phyloP scores from a whole-genome alignment of 805 yeast genomes.

The Candida sithepensis region DNA sequence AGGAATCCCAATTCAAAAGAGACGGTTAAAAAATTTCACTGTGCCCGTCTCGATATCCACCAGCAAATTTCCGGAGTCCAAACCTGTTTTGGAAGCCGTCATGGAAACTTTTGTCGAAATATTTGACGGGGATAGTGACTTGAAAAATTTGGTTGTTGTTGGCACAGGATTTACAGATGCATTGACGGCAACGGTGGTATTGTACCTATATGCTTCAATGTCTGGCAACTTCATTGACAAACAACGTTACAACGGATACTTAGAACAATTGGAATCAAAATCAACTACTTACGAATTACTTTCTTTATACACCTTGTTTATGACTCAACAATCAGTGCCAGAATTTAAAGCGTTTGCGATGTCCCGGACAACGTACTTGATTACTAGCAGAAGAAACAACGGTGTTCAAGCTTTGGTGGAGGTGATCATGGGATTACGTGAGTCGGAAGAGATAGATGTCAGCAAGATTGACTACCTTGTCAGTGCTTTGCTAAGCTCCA shows the following conservation, averaged over 20 bases:
- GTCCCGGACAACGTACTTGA: conserved; percentile 48
- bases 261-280: conserved; percentile 33
- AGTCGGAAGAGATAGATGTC: conserved; percentile 63
- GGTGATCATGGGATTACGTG: conserved; percentile 72
- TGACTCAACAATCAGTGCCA: conserved; percentile 45
- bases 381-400: conserved; percentile 43
- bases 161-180: conserved; percentile 69
- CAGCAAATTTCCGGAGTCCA: conserved; percentile 15
- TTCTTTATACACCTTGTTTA: conserved; percentile 54
- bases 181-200: conserved; percentile 43
- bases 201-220: conserved; percentile 34
- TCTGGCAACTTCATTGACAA: conserved; percentile 2
- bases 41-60: conserved; percentile 21
- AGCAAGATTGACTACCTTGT: conserved; percentile 65
- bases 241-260: conserved; percentile 2
- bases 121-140: conserved; percentile 42
- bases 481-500: conserved; percentile 53
- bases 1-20: conserved; percentile 61
- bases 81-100: conserved; percentile 19
- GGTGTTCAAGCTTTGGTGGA: conserved; percentile 78
- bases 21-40: conserved; percentile 50
- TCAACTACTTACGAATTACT: conserved; percentile 70
- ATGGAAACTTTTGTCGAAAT: conserved; percentile 32
- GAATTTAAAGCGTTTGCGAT: conserved; percentile 47
- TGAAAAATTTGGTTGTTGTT: conserved; percentile 49